A percentile compares a stretch with the other conserved stretches of the same genome.
Conservation (phyloP, 129 eudicot genomes). For the Rutidosis leptorrhynchoides region DNA sequence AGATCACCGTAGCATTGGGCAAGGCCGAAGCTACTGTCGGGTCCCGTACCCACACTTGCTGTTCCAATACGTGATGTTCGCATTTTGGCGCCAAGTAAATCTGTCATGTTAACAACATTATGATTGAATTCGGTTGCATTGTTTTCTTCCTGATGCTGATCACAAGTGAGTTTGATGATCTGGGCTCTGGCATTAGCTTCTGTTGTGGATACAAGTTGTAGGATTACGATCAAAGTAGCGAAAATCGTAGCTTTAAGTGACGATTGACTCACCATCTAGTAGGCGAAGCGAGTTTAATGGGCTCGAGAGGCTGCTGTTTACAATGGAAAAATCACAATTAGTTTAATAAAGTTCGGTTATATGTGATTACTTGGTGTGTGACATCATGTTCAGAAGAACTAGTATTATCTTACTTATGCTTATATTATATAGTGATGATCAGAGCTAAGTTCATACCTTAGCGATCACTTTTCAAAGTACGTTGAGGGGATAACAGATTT, state of each 20-base stretch:
- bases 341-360: too few species aligned
- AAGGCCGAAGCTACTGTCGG: slow-evolving; percentile 39
- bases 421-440: neutral
- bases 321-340: too few species aligned
- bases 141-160: slow-evolving; percentile 29
- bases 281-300: too few species aligned
- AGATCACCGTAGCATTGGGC: slow-evolving; percentile 86
- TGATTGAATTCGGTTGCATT: slow-evolving; percentile 40
- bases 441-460: neutral
- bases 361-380: too few species aligned
- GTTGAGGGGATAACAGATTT: too few species aligned
- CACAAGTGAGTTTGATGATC: slow-evolving; percentile 36
- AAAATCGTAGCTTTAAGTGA: neutral
- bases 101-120: slow-evolving; percentile 55
- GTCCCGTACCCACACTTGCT: slow-evolving; percentile 47
- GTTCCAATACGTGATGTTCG: slow-evolving; percentile 44
- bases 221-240: slow-evolving; percentile 19
- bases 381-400: neutral
- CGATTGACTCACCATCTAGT: slow-evolving; percentile 13
- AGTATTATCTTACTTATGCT: too few species aligned
- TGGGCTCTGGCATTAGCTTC: slow-evolving; percentile 60
- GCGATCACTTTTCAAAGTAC: neutral
- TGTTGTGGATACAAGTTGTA: slow-evolving; percentile 33
- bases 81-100: slow-evolving; percentile 48
- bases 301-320: too few species aligned